A percentile compares a stretch with the other conserved stretches of the same genome.
These are phyloP conservation scores for Linum usitatissimum DNA, from an alignment of 345 rosid species.

Conservation along the genomic window DNA sequence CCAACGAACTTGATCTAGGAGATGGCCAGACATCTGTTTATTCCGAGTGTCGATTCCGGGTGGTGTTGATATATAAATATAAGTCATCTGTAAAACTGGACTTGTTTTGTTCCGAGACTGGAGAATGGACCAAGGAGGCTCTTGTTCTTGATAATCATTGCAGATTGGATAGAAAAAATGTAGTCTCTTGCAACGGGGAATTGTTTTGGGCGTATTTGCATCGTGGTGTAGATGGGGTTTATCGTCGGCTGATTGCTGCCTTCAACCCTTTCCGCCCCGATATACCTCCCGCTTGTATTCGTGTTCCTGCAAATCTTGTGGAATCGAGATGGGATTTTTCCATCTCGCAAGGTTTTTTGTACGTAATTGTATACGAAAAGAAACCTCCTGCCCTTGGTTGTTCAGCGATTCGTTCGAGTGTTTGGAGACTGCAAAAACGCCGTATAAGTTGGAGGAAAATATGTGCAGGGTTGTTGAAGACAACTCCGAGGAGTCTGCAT, in stretches of 20 bases:
- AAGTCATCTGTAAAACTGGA: background rate
- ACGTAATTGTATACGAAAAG: background rate
- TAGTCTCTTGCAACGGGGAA: background rate
- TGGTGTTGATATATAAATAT: background rate
- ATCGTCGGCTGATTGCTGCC: background rate
- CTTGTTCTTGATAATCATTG: background rate
- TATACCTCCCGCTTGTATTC: background rate
- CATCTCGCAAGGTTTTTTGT: background rate
- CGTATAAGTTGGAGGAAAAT: background rate
- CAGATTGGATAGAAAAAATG: background rate
- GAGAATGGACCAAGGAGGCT: background rate
- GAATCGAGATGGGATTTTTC: too few species aligned
- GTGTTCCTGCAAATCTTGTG: too few species aligned
- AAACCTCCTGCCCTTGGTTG: too few species aligned
- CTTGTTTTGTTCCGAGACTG: background rate
- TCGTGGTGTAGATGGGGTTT: too few species aligned
- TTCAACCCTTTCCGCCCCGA: background rate
- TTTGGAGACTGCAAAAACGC: background rate
- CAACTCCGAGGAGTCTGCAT: too few species aligned
- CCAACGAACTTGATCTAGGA: background rate
- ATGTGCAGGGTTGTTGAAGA: background rate
- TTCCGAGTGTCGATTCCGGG: background rate
- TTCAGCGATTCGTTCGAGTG: background rate
- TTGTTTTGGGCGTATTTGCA: background rate
- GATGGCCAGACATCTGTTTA: background rate